Evolutionary conservation across 345 rosid species (phyloP), one percentile per base, ranked within the genome.

Genomic region (Isatis tinctoria): DNA sequence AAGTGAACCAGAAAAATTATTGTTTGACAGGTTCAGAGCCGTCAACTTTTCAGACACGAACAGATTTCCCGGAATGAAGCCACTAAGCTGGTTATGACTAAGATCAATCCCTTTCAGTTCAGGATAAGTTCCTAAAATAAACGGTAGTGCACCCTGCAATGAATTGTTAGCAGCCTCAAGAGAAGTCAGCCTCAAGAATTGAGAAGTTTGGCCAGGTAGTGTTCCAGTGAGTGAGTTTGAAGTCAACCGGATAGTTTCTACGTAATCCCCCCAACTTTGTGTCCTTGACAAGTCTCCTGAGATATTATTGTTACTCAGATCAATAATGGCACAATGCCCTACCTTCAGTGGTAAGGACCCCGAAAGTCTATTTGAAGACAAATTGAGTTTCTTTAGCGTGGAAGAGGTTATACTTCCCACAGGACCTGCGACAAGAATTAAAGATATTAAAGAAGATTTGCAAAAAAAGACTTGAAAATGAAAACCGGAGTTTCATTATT

Each of bases 181-280:
- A 4, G 86, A 75, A 78, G 84, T 76, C 59, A 93, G 82, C 85
- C 96, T 87, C 79, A 87, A 66, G 79, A 93, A 93, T 30, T 88
- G 87, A 73, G 88, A 84, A 67, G 97, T 89, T 79, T 84, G 77
- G 73, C 74, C 63, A 12, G 96, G 90, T 60, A 90, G 60, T 66
- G 82, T 74, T 75, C 98, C 97, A 9, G 80, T 79, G 77, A 93
- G 78, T 48, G 81, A 74, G 75, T 93, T 93, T 32, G 90, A 88
- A 79, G 90, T 93, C 85, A 93, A 73, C 52, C 82, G 83, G 73
- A 93, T 86, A 58, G 74, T 77, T 81, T 90, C 97, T 51, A 84
- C 87, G 54, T 83, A 85, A 81, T 89, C 84, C 30, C 98, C 98
- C 98, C 97, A 93, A 62, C 72, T 73, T 81, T 80, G 86, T 18